These are phyloP conservation scores for Erysimum pusillum DNA, from an alignment of 441 rosid genomes.

Conservation along the genomic window DNA sequence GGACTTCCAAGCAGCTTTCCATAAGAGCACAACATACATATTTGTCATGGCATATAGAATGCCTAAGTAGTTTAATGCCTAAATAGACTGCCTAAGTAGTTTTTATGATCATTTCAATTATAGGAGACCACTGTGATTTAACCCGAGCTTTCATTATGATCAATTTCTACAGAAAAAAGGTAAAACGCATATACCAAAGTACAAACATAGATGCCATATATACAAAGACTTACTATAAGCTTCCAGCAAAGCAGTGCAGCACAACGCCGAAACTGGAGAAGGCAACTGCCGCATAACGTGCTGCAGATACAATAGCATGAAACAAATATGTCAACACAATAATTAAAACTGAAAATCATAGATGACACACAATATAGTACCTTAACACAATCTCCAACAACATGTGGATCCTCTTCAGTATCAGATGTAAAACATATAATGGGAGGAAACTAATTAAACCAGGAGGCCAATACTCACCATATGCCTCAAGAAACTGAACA, in stretches of 20 bases:
- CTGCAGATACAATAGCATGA: constrained; percentile 58
- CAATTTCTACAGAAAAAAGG: constrained; percentile 67
- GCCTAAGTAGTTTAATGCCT: constrained; percentile 18
- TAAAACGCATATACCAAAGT: constrained; percentile 3
- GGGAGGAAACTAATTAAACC: constrained; percentile 4
- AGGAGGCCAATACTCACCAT: constrained; percentile 62
- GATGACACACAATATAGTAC: constrained; percentile 52
- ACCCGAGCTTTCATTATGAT: constrained; percentile 85
- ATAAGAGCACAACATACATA: constrained; percentile 20
- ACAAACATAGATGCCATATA: constrained; percentile 19
- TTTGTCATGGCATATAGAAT: background rate
- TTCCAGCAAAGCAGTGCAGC: constrained; percentile 95
- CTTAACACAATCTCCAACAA: constrained; percentile 98
- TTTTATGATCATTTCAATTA: constrained; percentile 57
- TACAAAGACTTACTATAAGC: constrained; percentile 74
- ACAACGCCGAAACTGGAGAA: constrained; percentile 93
- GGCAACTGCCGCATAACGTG: constrained; percentile 97
- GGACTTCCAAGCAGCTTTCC: constrained; percentile 30
- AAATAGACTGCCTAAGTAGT: constrained; percentile 9
- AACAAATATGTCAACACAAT: constrained; percentile 40
- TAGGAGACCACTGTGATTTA: constrained; percentile 78
- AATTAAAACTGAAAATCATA: constrained; percentile 39
- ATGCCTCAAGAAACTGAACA: constrained; percentile 88
- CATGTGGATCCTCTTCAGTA: constrained; percentile 89
- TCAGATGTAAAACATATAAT: background rate